Percentiles rank a stretch among this genome's conserved stretches.
phyloP scores from a whole-genome alignment of 2,329 filamentous ascomycete species.

The Fusarium nurragi region DNA sequence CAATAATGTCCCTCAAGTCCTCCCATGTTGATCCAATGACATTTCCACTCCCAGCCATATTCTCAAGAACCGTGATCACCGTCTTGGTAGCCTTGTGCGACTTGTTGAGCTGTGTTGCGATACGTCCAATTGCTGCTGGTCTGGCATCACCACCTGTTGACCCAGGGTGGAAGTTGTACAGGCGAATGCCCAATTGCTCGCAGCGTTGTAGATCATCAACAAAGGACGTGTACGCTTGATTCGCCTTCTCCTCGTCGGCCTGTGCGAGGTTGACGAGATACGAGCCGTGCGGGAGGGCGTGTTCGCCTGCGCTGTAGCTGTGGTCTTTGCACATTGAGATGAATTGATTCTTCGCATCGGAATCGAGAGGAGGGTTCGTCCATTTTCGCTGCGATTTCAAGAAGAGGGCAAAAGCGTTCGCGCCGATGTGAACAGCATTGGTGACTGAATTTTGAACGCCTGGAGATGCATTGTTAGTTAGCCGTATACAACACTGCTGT shows the following conservation, averaged over 20 bases:
- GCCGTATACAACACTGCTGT: slow-evolving; percentile 2
- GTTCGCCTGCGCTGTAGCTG: slow-evolving; percentile 74
- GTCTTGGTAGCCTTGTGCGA: slow-evolving; percentile 79
- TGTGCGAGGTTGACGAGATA: slow-evolving; percentile 98
- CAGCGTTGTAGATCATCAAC: slow-evolving; percentile 88
- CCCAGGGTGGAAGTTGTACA: slow-evolving; percentile 99
- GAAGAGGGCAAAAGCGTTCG: slow-evolving; percentile 93
- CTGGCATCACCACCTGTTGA: slow-evolving; percentile 76
- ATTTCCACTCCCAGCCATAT: slow-evolving; percentile 92
- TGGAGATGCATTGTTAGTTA: slow-evolving; percentile 47
- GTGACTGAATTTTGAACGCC: slow-evolving; percentile 88
- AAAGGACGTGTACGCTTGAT: slow-evolving; percentile 87
- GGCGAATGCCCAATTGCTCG: slow-evolving; percentile 81
- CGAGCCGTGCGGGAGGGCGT: slow-evolving; percentile 90
- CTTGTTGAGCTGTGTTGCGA: slow-evolving; percentile 83
- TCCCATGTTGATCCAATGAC: slow-evolving; percentile 87
- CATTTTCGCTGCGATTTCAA: slow-evolving; percentile 97
- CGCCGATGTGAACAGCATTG: slow-evolving; percentile 83
- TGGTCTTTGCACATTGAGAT: slow-evolving; percentile 72
- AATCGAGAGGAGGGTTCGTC: slow-evolving; percentile 80
- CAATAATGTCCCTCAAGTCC: slow-evolving; percentile 87
- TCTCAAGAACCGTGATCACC: slow-evolving; percentile 89
- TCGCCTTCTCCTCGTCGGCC: slow-evolving; percentile 78
- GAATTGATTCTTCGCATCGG: slow-evolving; percentile 76
- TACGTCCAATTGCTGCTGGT: slow-evolving; percentile 76